Evolutionary conservation across 306 rosid species (phyloP), one percentile per base, ranked within the genome.

Genomic region (Dryas alaskensis): DNA sequence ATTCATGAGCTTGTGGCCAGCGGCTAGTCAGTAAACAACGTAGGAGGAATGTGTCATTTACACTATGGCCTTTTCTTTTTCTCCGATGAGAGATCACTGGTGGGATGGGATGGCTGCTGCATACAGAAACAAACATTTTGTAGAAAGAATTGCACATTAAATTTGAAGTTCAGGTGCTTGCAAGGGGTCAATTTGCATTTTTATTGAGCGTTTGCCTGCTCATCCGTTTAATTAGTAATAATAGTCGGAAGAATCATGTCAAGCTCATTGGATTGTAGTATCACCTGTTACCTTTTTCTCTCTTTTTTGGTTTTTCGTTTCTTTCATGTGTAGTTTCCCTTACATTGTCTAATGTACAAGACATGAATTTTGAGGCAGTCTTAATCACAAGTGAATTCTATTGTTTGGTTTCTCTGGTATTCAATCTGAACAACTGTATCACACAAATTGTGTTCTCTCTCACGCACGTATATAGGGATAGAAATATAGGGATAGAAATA

Each of bases 1-100:
- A 90, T 94, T 53, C 97, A 94, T 51, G 99, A 88, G 82, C 88
- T 94, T 67, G 96, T 94, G 77, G 96, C 90, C 40, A 87, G 97
- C 77, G 99, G 99, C 77, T 94, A 94, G 89, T 78, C 11, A 49
- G 42, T 62, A 37, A n/a, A 61, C 22, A 37, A 25, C 60, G 17
- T 19, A n/a, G 22, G 52, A 69, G 37, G 2, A 31, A 78, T 59
- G 63, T 62, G 80, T 81, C 85, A 76, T 77, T 49, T 50, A 54
- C 54, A 25, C 66, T 43, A 43, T 46, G 76, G 68, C 80, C 69
- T 61, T 74, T 22, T 60, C 43, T 70, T 76, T 76, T 58, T 70
- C 78, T 78, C 73, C 62, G 12, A 69, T 60, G 83, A 72, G 70
- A 68, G 68, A 76, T 76, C 67, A 72, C 45, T 16, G 73, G 66